Evolutionary conservation across 371 early-diverging fungal species (phyloP).

Genomic region (Phascolomyces articulosus): DNA sequence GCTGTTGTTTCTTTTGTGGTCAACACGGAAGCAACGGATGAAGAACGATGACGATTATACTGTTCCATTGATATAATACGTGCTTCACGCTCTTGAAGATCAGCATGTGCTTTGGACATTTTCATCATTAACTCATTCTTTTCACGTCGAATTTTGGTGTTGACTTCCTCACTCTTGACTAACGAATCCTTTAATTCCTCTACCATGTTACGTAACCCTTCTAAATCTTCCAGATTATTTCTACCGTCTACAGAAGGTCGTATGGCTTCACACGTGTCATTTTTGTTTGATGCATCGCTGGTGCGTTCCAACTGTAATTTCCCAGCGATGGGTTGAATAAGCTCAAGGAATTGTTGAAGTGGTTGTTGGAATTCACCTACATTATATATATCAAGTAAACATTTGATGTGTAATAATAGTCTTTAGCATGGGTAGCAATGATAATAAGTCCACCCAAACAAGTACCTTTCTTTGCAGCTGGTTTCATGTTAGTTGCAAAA

Average conservation of each 20-base stretch:
- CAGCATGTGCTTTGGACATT: slow-evolving; percentile 40
- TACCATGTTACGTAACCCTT: slow-evolving; percentile 47
- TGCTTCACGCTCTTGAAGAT: slow-evolving; percentile 39
- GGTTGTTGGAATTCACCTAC: slow-evolving; percentile 19
- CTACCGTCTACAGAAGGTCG: neutral
- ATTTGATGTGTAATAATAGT: no score
- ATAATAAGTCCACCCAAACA: no score
- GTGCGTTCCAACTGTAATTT: slow-evolving; percentile 24
- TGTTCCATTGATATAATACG: slow-evolving; percentile 19
- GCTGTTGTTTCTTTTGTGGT: no score
- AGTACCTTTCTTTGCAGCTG: slow-evolving; percentile 28
- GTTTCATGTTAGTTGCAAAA: slow-evolving; percentile 33
- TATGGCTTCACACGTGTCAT: neutral
- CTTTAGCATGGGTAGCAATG: no score
- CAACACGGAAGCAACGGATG: slow-evolving; percentile 6
- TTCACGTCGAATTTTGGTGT: slow-evolving; percentile 47
- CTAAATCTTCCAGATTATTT: slow-evolving; percentile 37
- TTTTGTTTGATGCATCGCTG: neutral
- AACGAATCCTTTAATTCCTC: slow-evolving; percentile 43
- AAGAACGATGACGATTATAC: neutral
- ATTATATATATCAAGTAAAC: no score
- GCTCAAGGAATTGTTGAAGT: slow-evolving; percentile 34
- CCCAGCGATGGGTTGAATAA: slow-evolving; percentile 62
- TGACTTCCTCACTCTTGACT: slow-evolving; percentile 32
- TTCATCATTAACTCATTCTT: slow-evolving; percentile 53